These are phyloP conservation scores for Alternaria metachromatica DNA, from an alignment of 2,329 filamentous ascomycete species.

Conservation along the genomic window DNA sequence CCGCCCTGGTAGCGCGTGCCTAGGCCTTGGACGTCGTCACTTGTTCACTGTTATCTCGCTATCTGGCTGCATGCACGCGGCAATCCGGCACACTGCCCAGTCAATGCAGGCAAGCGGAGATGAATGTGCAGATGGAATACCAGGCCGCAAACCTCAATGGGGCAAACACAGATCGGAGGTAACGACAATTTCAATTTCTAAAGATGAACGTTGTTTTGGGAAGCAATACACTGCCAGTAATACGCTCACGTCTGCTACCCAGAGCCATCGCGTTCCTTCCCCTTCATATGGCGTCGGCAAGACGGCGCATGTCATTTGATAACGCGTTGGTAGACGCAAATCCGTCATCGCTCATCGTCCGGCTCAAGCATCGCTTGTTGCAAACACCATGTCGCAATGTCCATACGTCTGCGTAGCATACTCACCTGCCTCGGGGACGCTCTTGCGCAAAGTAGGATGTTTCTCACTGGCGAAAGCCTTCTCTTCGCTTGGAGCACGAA, in stretches of 20 bases:
- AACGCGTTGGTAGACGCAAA: not conserved
- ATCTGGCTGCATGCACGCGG: not conserved
- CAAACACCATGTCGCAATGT: not conserved
- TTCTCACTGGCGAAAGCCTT: not conserved
- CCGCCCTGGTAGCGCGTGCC: not conserved
- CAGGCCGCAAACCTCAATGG: not conserved
- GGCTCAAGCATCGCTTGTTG: not conserved
- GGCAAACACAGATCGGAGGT: not conserved
- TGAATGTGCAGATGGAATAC: not conserved
- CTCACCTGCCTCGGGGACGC: not conserved
- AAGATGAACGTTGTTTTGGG: not conserved
- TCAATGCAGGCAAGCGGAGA: not conserved
- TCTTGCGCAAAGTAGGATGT: not conserved
- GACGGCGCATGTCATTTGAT: not conserved
- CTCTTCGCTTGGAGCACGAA: not conserved
- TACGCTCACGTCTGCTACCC: not conserved
- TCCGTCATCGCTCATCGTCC: not conserved
- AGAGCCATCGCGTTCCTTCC: not conserved
- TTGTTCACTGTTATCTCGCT: not conserved
- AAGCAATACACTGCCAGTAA: constrained; percentile 1
- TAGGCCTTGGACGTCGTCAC: constrained; percentile 7
- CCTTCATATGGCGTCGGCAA: not conserved
- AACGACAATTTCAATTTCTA: constrained; percentile 1
- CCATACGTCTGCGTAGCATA: not conserved
- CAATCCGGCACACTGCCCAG: not conserved